Conservation (phyloP, 2,329 filamentous ascomycete genomes). For the Cladosporium sp. region DNA sequence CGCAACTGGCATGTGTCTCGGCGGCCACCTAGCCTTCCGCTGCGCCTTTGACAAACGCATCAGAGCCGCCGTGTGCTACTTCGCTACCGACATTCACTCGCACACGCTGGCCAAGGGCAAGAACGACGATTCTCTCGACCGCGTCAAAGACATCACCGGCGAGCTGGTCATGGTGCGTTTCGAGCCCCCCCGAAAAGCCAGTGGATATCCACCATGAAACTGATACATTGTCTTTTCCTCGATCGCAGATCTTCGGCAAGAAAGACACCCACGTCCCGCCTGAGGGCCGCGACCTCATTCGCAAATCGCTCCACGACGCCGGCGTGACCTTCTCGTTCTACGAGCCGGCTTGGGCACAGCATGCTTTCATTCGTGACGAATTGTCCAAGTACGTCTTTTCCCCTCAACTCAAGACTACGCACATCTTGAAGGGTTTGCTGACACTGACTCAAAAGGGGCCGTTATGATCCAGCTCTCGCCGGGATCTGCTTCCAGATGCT, state of each 20-base stretch:
- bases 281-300: conserved; percentile 75
- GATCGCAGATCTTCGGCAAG: conserved; percentile 71
- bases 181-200: neutral
- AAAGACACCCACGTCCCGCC: conserved; percentile 87
- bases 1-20: conserved; percentile 85
- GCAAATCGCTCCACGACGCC: conserved; percentile 72
- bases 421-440: no score
- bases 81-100: conserved; percentile 86
- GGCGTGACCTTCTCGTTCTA: conserved; percentile 75
- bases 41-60: conserved; percentile 73
- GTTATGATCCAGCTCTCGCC: conserved; percentile 82
- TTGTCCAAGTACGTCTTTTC: conserved; percentile 44
- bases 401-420: no score
- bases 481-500: conserved; percentile 90
- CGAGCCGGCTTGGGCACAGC: conserved; percentile 89
- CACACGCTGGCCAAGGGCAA: conserved; percentile 68
- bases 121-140: conserved; percentile 57
- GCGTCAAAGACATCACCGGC: conserved; percentile 65
- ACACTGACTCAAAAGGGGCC: conserved; percentile 44
- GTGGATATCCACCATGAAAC: neutral
- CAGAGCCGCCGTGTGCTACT: conserved; percentile 76
- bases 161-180: conserved; percentile 67
- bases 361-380: conserved; percentile 92
- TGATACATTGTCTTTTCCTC: no score
- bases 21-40: conserved; percentile 77